These are phyloP conservation scores for Corylus heterophylla DNA, from an alignment of 306 rosid species.

Conservation along the genomic window DNA sequence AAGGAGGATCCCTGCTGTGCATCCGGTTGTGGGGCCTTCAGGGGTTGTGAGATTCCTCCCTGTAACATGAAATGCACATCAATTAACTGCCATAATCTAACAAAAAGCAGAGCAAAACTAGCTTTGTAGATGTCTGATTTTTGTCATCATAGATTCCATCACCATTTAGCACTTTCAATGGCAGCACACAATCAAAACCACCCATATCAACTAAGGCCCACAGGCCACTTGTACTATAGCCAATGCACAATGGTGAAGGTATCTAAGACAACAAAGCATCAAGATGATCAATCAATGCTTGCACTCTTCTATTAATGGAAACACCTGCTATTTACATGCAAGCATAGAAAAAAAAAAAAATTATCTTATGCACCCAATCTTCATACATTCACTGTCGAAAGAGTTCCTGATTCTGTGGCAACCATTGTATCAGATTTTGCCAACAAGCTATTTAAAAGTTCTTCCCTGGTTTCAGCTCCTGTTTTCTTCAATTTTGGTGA, in stretches of 20 bases:
- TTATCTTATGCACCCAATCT: conserved; percentile 27
- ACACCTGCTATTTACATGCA: conserved; percentile 17
- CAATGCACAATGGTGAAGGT: conserved; percentile 16
- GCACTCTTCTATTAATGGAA: conserved; percentile 13
- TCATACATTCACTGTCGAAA: conserved; percentile 64
- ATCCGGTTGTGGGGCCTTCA: conserved; percentile 62
- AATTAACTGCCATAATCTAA: conserved; percentile 14
- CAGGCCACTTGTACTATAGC: conserved; percentile 1
- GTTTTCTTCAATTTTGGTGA: conserved; percentile 93
- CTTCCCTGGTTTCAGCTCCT: conserved; percentile 89
- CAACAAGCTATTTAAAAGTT: conserved; percentile 63
- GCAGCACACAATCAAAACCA: conserved; percentile 1
- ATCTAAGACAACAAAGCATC: conserved; percentile 8
- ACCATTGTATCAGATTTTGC: conserved; percentile 62
- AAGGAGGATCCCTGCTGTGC: conserved; percentile 78
- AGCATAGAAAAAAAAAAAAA: neutral
- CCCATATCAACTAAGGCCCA: conserved; percentile 16
- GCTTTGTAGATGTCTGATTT: neutral
- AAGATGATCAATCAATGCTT: neutral
- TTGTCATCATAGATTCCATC: conserved; percentile 3
- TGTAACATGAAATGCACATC: conserved; percentile 34
- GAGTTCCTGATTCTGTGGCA: conserved; percentile 52
- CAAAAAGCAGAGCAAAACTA: conserved; percentile 19
- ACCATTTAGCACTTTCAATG: conserved; percentile 9
- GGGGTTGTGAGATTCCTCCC: conserved; percentile 66